Base-by-base conservation (phyloP, 1,139 yeast genomes). In the Pichia sp. region DNA sequence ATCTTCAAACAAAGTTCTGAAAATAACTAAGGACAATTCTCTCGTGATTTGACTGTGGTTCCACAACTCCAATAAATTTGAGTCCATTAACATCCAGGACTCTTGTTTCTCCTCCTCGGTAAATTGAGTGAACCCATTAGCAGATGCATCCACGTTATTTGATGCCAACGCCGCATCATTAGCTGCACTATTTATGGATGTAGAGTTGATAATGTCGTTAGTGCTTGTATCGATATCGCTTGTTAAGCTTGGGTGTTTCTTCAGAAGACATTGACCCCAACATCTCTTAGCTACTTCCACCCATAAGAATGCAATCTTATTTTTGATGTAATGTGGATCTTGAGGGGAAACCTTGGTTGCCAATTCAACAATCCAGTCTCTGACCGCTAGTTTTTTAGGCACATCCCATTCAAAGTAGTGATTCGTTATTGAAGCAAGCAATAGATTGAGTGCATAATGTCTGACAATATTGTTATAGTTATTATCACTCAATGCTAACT, bases 81-180 rank as follows among this genome's bases (percentile, higher is more conserved):
- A 62, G 53, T 93, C 98, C 96, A 93, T 86, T 16, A 81, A 74
- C 3, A 67, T 67, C 98, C 98, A 93, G n/a, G 94, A 88, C 42
- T 74, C 81, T 3, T 62, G 47, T 23, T 69, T 60, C 35, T 75
- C 77, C 34, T 67, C 65, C 19, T 64, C 58, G 11, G 52, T 45
- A 30, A 48, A 52, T 13, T 32, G 31, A 26, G 29, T 37, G n/a
- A 40, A 10, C 8, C 24, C 46, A 20, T 62, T 64, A 17, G 65
- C 34, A 3, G 3, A 9, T 51, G 39, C 32, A 61, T 43, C 34
- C 35, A n/a, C 29, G 15, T 38, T 34, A 16, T 40, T 33, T 35
- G 33, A 29, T 6, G 25, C 36, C 7, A 10, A 27, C 6, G 31
- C 26, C 18, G 15, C 22, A 6, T 14, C n/a, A 19, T 23, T 27